Evolutionary conservation across 345 rosid genomes (phyloP).

Genomic region (Gossypium sturtianum): DNA sequence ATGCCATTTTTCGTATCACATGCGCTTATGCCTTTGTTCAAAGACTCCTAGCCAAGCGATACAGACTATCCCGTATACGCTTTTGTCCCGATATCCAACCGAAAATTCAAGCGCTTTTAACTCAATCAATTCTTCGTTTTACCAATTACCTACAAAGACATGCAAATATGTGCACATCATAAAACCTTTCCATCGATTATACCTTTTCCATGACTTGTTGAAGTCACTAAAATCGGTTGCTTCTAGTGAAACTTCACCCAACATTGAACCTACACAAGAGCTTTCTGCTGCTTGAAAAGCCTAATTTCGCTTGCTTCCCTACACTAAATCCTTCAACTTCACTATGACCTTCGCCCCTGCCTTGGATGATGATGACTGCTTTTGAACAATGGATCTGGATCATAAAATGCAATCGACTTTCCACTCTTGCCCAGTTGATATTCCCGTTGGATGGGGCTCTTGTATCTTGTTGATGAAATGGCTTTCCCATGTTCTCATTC

Average conservation of each 20-base stretch:
- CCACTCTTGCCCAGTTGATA: constrained; percentile 26
- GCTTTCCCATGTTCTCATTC: constrained; percentile 27
- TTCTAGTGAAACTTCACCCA: constrained; percentile 67
- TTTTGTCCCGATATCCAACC: too few species aligned
- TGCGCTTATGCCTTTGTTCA: too few species aligned
- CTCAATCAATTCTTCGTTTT: too few species aligned
- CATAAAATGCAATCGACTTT: constrained; percentile 32
- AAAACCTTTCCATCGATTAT: too few species aligned
- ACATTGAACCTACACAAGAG: constrained; percentile 53
- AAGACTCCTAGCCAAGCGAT: too few species aligned
- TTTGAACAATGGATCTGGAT: constrained; percentile 35
- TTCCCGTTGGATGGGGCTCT: constrained; percentile 25
- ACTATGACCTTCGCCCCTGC: constrained; percentile 31
- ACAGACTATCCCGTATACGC: too few species aligned
- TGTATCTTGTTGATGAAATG: constrained; percentile 22
- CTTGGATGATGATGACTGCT: constrained; percentile 24
- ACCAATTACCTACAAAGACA: too few species aligned
- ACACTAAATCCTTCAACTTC: constrained; percentile 36
- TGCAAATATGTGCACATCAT: too few species aligned
- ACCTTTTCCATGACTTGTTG: too few species aligned
- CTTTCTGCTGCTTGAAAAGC: constrained; percentile 44
- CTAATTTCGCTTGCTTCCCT: constrained; percentile 35
- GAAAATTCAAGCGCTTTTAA: too few species aligned
- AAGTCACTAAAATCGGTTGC: not conserved
- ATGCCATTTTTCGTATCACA: too few species aligned